Evolutionary conservation across 805 yeast genomes (phyloP), one percentile per base, ranked within the genome.

Genomic region (Spathaspora arborariae): DNA sequence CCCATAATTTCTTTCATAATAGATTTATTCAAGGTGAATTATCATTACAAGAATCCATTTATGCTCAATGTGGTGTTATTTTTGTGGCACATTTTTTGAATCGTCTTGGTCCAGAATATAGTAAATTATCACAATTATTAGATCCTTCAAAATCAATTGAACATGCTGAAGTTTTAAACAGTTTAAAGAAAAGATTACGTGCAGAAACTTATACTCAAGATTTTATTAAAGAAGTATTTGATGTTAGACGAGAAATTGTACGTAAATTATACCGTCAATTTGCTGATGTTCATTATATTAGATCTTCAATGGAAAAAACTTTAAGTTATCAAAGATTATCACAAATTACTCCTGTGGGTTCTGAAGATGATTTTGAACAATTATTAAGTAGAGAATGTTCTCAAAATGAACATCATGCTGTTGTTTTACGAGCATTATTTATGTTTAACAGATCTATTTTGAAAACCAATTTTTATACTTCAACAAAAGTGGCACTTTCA

Each of bases 21-120:
- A 75, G 82, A 47, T 91, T 91, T 61, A 82, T 85, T 51, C 65
- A 74, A 43, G 85, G 92, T 45, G 82, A 82, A 54, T 78, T 92
- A 66, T 90, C 97, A 1, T 82, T 95, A 56, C 98, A 92, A 70
- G 99, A 94, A 70, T 82, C 91, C 40, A 84, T 90, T 48, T 94
- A 94, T 64, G 95, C 97, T 39, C 98, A 92, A 65, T 85, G 90
- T 65, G 96, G 92, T 57, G 85, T 87, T 39, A 87, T 89, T 51
- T 92, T 94, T 63, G 96, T 89, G 43, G 85, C 96, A 30, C 98
- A 94, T 68, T 94, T 92, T 72, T 78, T 92, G 66, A 94, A 94
- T 74, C 80, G 98, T 62, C 77, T 92, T 61, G 97, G 98, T 24
- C 82, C 95, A 2, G 97, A 91, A 67, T 91, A 87, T 67, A 80